Base-by-base conservation (phyloP, 2,329 filamentous ascomycete species). In the Bipolaris gigantea region DNA sequence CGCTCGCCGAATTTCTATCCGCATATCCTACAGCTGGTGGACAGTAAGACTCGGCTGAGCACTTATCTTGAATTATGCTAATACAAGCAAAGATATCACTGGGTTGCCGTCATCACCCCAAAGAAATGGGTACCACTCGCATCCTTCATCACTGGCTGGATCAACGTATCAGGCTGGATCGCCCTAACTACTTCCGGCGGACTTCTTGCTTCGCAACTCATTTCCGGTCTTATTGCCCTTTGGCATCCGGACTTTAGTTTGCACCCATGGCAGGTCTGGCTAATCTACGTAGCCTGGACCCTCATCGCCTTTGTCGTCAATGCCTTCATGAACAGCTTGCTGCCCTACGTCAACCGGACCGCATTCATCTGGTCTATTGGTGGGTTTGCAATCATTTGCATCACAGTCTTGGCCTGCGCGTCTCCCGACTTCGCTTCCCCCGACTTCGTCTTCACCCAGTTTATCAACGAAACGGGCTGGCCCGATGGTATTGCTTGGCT, bases 61-160 rank as follows among this genome's bases (percentile, higher is more conserved):
- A 16, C 18, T 40, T 10, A 4, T 21, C 15, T 7, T 18, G 7
- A 33, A 38, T 10, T 10, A 23, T 15, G 82, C 50, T 62, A n/a
- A 87, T 71, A 48, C 4, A 54, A 33, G 21, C 10, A 13, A 39
- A 70, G 67, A 41, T 90, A 90, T 60, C 86, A 90, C 67, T 90
- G 87, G 88, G 88, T 86, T 2, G 86, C 87, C 50, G 78, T 84
- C 46, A 76, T 90, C 57, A 80, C 82, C 30, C 86, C 85, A 78
- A 79, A 80, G 54, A 75, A 73, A 50, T 87, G 81, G 79, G 82
- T 83, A 16, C 83, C 85, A 0, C 76, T 84, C 27, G 80, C 89
- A 10, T 87, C 85, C 42, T 90, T 87, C 77, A 82, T 85, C 42
- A 89, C 87, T 0, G 88, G 88, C 25, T 90, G 87, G 87, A 89